Evolutionary conservation across 1,284 basidiomycete species (phyloP), one percentile per base, ranked within the genome.

Genomic region (Bondarzewia mesenterica): DNA sequence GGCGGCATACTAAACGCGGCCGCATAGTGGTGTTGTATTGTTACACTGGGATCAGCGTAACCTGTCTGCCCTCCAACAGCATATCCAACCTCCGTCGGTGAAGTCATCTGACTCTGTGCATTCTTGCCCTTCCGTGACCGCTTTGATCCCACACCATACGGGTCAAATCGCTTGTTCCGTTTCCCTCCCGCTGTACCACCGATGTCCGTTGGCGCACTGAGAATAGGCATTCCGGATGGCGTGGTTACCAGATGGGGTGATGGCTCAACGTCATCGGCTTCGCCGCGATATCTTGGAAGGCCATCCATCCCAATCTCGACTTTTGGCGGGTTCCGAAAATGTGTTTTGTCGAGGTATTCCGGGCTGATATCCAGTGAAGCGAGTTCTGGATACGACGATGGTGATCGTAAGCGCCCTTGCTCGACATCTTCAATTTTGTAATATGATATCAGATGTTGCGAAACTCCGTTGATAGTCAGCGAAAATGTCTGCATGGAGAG

Each of bases 361-460:
- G 88, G 85, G 55, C 82, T 86, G 63, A 97, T 95, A 52, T 88
- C 82, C 27, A 98, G 74, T 0, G 87, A 78, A 0, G 85, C 82
- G 25, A 98, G 77, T 64, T 97, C 93, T 0, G 92, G 89, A 0
- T 95, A 74, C 2, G 88, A 88, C 0, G 92, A 94, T 0, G 94
- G 94, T 0, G 89, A 78, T 26, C 93, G 81, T 6, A 98, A 77
- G 26, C 91, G 84, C 18, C 91, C 92, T 49, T 83, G 80, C 45
- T 90, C 80, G 18, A 96, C 92, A 62, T 98, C 94, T 56, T 92
- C 87, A 50, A 95, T 78, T 55, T 85, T 86, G 75, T 98, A 98
- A 72, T 98, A 97, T 1, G 93, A 96, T 46, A 98, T 91, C 52
- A 98, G 78, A 63, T 98, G 94, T 62, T 97, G 93, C 0, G 92